Evolutionary conservation across 2,329 filamentous ascomycete species (phyloP).

Genomic region (Xenoacremonium recifei): DNA sequence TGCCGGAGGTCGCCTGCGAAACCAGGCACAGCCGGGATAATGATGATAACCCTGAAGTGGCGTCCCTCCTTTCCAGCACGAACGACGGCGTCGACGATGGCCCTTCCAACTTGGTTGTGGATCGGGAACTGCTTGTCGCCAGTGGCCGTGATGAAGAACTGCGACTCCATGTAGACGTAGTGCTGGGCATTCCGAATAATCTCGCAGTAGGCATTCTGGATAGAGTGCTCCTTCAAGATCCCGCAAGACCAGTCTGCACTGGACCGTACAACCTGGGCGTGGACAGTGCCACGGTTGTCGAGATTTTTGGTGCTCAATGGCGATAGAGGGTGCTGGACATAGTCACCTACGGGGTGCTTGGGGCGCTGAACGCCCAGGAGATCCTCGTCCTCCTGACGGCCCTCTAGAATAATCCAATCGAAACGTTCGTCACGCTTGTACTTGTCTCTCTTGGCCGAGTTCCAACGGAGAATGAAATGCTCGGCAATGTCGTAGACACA

Average conservation of each 20-base stretch:
- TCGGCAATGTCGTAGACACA: conserved; percentile 93
- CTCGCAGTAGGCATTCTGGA: conserved; percentile 83
- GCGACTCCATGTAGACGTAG: conserved; percentile 96
- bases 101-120: conserved; percentile 80
- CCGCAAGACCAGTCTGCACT: conserved; percentile 94
- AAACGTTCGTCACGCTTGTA: conserved; percentile 86
- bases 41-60: conserved; percentile 86
- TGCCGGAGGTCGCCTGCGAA: conserved; percentile 88
- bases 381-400: conserved; percentile 77
- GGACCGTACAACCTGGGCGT: conserved; percentile 84
- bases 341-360: conserved; percentile 84
- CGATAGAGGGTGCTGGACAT: conserved; percentile 74
- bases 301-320: conserved; percentile 66
- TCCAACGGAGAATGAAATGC: conserved; percentile 93
- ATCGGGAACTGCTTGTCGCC: conserved; percentile 84
- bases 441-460: conserved; percentile 95
- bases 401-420: conserved; percentile 81
- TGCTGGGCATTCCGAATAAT: conserved; percentile 86
- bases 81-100: conserved; percentile 89
- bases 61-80: conserved; percentile 76
- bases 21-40: conserved; percentile 89
- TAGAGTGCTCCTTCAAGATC: conserved; percentile 79
- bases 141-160: conserved; percentile 97
- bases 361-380: conserved; percentile 85
- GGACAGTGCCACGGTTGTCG: conserved; percentile 68